Evolutionary conservation across 176 grass and related monocot genomes (phyloP).

Genomic region (sorghum (Sorghum bicolor)): Sorghum_bicolor_NCBIv3 NC_012871.2:7717501-7718000

Average conservation of each 20-base stretch:
- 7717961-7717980: too few relatives aligned
- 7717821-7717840: neutral
- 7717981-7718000: too few relatives aligned
- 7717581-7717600: slow-evolving; percentile 50
- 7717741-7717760: neutral
- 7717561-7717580: slow-evolving; percentile 42
- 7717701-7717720: neutral
- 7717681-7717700: slow-evolving; percentile 16
- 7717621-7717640: neutral
- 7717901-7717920: neutral
- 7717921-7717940: too few relatives aligned
- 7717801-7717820: slow-evolving; percentile 35
- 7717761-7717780: neutral
- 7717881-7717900: neutral
- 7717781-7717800: slow-evolving; percentile 19
- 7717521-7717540: slow-evolving; percentile 41
- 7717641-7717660: neutral
- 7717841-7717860: neutral
- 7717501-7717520: neutral
- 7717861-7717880: neutral
- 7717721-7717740: neutral
- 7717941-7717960: too few relatives aligned
- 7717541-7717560: slow-evolving; percentile 18
- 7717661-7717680: neutral
- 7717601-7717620: slow-evolving; percentile 18